phyloP scores from a whole-genome alignment of 2,329 filamentous ascomycete genomes.

The Pseudopyrenochaeta lycopersici region DNA sequence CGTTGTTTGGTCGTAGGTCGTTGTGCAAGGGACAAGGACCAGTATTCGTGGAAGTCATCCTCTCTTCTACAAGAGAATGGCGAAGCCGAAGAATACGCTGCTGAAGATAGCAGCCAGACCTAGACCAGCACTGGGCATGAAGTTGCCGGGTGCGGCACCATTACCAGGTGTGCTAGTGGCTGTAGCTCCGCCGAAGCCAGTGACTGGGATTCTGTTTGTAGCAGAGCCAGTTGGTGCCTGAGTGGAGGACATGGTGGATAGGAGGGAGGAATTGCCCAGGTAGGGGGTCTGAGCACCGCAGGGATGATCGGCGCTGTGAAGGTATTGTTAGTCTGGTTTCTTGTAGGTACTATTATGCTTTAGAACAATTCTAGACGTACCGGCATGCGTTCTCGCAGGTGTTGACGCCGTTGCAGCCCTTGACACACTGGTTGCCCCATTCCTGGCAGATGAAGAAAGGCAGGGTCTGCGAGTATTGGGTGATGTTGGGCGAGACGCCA shows the following conservation, averaged over 20 bases:
- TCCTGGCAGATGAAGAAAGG: constrained; percentile 80
- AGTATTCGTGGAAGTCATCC: neutral
- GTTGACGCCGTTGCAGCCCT: constrained; percentile 64
- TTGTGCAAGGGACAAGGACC: too few relatives aligned
- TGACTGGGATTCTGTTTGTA: constrained; percentile 37
- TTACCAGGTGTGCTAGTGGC: constrained; percentile 14
- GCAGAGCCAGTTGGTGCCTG: constrained; percentile 43
- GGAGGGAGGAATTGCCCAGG: constrained; percentile 64
- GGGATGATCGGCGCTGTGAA: constrained; percentile 65
- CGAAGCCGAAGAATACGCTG: constrained; percentile 67
- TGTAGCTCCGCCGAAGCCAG: constrained; percentile 39
- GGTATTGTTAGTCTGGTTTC: constrained; percentile 4
- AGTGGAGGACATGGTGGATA: constrained; percentile 56
- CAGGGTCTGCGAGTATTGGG: constrained; percentile 79
- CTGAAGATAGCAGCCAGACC: constrained; percentile 64
- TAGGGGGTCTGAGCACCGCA: constrained; percentile 76
- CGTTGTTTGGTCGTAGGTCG: neutral
- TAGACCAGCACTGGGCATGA: constrained; percentile 65
- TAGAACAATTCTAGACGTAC: too few relatives aligned
- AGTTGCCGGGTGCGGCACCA: constrained; percentile 49
- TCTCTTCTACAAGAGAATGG: constrained; percentile 47
- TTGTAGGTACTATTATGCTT: too few relatives aligned
- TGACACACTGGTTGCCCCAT: constrained; percentile 75
- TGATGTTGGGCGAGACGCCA: constrained; percentile 72
- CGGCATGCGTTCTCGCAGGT: constrained; percentile 70